phyloP scores from a whole-genome alignment of 257 asterid species.

The Solanum sitiens region DNA sequence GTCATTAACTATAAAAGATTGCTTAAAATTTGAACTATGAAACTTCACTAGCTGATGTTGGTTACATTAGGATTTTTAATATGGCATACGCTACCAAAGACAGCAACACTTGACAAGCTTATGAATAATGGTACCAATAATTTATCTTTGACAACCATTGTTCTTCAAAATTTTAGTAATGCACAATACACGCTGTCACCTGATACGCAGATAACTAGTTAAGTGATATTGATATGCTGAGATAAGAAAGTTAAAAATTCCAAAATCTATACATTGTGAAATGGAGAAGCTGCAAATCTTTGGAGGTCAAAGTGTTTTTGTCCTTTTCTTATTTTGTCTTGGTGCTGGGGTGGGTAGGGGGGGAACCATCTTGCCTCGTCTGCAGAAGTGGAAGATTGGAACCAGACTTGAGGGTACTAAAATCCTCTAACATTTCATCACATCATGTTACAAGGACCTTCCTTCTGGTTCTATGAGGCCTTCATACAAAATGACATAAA shows the following conservation, averaged over 20 bases:
- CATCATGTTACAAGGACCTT: background rate
- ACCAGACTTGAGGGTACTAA: background rate
- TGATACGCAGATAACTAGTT: background rate
- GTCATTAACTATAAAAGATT: background rate
- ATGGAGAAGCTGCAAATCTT: background rate
- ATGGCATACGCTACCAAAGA: background rate
- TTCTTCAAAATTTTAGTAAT: background rate
- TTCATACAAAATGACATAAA: background rate
- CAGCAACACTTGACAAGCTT: background rate
- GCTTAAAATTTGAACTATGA: background rate
- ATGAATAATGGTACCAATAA: background rate
- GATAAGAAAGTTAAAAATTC: background rate
- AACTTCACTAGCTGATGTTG: background rate
- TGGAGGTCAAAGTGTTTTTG: background rate
- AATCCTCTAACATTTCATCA: background rate
- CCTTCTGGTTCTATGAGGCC: background rate
- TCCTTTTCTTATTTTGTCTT: background rate
- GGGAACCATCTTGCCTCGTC: background rate
- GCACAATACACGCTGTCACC: background rate
- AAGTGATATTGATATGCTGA: background rate
- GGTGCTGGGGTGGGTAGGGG: background rate
- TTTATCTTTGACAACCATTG: background rate
- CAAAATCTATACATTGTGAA: background rate
- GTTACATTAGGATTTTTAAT: background rate
- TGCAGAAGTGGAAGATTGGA: background rate